Evolutionary conservation across 805 yeast species (phyloP).

Genomic region (Lachancea nothofagi): DNA sequence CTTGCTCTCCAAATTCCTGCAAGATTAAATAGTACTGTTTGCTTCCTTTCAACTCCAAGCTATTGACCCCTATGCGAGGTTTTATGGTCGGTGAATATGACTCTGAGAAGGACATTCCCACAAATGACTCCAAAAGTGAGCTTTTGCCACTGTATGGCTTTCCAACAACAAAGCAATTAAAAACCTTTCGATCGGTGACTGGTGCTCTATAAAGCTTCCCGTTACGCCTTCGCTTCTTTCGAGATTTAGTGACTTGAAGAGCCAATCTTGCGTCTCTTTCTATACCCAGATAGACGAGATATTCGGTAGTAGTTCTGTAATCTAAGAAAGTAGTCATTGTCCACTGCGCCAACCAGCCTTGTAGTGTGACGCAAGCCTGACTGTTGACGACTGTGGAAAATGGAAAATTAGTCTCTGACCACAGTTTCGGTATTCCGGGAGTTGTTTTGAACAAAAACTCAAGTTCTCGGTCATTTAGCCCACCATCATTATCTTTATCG

Average conservation of each 20-base stretch:
- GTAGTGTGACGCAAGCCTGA: constrained; percentile 81
- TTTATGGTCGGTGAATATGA: constrained; percentile 74
- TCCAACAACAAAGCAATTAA: constrained; percentile 85
- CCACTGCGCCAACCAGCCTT: constrained; percentile 99
- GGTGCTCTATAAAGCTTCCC: constrained; percentile 63
- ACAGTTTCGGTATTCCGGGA: constrained; percentile 83
- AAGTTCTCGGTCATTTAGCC: constrained; percentile 71
- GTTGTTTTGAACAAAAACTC: constrained; percentile 72
- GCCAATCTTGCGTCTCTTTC: constrained; percentile 52
- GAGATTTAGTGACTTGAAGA: constrained; percentile 73
- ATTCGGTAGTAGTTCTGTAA: constrained; percentile 76
- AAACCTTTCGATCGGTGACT: constrained; percentile 80
- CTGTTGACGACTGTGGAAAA: constrained; percentile 84
- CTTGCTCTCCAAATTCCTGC: constrained; percentile 86
- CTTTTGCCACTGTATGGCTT: constrained; percentile 84
- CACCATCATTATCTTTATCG: constrained; percentile 96
- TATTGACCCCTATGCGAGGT: constrained; percentile 80
- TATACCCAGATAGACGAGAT: constrained; percentile 85
- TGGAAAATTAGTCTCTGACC: constrained; percentile 87
- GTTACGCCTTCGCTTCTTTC: constrained; percentile 61
- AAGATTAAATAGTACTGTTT: constrained; percentile 88
- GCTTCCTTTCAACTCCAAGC: constrained; percentile 90
- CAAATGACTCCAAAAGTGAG: constrained; percentile 73
- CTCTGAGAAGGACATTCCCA: constrained; percentile 67
- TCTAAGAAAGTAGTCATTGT: constrained; percentile 90